These are phyloP conservation scores for Apodospora peruviana DNA, from an alignment of 495 filamentous ascomycete genomes.

Conservation along the genomic window DNA sequence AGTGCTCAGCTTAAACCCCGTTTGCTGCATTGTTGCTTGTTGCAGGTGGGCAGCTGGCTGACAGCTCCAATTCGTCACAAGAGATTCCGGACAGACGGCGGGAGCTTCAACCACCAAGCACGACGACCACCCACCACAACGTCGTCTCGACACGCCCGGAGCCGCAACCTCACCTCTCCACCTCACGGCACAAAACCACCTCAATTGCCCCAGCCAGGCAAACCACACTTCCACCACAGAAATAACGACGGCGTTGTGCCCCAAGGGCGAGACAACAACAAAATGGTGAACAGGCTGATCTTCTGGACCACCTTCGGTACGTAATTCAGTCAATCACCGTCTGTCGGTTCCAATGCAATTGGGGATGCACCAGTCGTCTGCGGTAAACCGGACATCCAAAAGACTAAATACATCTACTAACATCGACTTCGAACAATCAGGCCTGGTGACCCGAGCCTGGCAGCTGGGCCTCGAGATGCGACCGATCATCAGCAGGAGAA, in stretches of 20 bases:
- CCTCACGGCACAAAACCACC: not conserved
- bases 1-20: too few relatives aligned
- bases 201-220: too few relatives aligned
- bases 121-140: not conserved
- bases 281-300: slow-evolving; percentile 67
- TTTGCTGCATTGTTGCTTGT: too few relatives aligned
- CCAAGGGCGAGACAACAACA: slow-evolving; percentile 9
- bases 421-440: slow-evolving; percentile 37
- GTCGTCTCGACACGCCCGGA: not conserved
- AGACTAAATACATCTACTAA: not conserved
- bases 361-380: too few relatives aligned
- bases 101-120: too few relatives aligned
- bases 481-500: slow-evolving; percentile 72
- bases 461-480: slow-evolving; percentile 98
- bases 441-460: slow-evolving; percentile 85
- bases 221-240: not conserved
- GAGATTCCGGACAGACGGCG: too few relatives aligned
- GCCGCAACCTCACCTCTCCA: not conserved
- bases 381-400: not conserved
- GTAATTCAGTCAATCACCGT: slow-evolving; percentile 22
- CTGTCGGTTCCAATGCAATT: not conserved
- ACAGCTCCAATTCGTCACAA: too few relatives aligned
- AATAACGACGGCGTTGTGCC: not conserved
- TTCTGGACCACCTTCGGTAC: slow-evolving; percentile 98
- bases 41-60: too few relatives aligned